Conservation (phyloP, 805 yeast genomes). For the Clavispora asparagi region DNA sequence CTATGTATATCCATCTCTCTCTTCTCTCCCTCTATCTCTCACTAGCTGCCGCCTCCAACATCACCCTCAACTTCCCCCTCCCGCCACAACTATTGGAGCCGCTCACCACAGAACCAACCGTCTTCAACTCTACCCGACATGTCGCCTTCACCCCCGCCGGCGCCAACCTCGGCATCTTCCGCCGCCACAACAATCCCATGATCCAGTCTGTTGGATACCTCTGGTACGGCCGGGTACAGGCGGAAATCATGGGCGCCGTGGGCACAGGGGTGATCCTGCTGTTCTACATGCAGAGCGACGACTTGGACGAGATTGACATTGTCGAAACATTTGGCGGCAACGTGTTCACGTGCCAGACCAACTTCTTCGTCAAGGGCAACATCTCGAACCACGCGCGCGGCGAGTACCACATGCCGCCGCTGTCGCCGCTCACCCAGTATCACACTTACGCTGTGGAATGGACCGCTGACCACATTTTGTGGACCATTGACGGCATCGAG, state of each 20-base stretch:
- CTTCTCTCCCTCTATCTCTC: neutral
- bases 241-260: conserved; percentile 25
- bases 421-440: conserved; percentile 21
- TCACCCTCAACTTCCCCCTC: conserved; percentile 22
- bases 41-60: neutral
- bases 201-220: conserved; percentile 25
- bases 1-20: neutral
- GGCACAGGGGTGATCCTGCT: conserved; percentile 37
- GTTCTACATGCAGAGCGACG: conserved; percentile 38
- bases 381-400: conserved; percentile 32
- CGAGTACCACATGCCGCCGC: conserved; percentile 21
- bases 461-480: conserved; percentile 26
- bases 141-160: neutral
- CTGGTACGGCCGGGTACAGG: conserved; percentile 34
- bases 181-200: conserved; percentile 27
- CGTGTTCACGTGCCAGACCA: conserved; percentile 26
- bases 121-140: neutral
- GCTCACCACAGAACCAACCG: conserved; percentile 5
- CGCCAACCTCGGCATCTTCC: conserved; percentile 4
- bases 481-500: conserved; percentile 25
- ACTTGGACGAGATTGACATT: conserved; percentile 38
- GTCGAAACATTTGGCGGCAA: conserved; percentile 37
- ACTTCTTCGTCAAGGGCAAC: conserved; percentile 38
- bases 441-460: conserved; percentile 33
- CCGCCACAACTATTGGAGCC: conserved; percentile 13